A percentile compares a stretch with the other conserved stretches of the same genome.
Conservation (phyloP, 2,329 filamentous ascomycete genomes). For the Colletotrichum endophyticum region DNA sequence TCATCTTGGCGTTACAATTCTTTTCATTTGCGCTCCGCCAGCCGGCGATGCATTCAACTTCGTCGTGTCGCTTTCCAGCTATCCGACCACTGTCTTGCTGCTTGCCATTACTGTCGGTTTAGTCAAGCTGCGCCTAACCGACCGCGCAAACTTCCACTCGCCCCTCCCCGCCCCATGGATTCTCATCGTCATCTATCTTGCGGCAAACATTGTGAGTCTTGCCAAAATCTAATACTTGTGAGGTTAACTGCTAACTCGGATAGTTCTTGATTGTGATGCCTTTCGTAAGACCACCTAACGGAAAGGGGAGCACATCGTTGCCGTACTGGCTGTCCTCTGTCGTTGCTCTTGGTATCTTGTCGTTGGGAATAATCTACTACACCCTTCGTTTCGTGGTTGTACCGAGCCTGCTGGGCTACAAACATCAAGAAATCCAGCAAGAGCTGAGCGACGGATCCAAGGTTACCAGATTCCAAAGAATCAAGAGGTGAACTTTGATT, state of each 20-base stretch:
- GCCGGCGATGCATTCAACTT: conserved; percentile 28
- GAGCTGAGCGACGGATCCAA: conserved; percentile 14
- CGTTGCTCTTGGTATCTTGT: conserved; percentile 2
- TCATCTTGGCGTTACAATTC: conserved; percentile 24
- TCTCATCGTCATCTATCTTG: conserved; percentile 14
- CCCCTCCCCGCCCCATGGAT: conserved; percentile 23
- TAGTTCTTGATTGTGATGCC: conserved; percentile 17
- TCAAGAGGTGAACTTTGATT: background rate
- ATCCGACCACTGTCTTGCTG: conserved; percentile 22
- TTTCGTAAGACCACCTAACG: conserved; percentile 6
- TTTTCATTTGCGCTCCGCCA: conserved; percentile 27
- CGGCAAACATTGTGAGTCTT: background rate
- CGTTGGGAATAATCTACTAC: conserved; percentile 6
- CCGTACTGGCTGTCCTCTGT: conserved; percentile 16
- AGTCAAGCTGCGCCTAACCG: conserved; percentile 24
- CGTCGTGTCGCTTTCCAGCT: conserved; percentile 24
- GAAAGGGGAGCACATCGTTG: conserved; percentile 12
- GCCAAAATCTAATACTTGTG: too few relatives aligned
- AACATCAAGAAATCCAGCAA: background rate
- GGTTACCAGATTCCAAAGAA: conserved; percentile 9
- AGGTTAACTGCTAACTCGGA: background rate
- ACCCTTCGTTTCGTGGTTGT: background rate
- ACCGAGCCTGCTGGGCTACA: background rate
- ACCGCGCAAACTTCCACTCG: conserved; percentile 20
- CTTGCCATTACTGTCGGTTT: conserved; percentile 22